Conservation (phyloP, 2,329 filamentous ascomycete species). For the Calonectria ilicicola region DNA sequence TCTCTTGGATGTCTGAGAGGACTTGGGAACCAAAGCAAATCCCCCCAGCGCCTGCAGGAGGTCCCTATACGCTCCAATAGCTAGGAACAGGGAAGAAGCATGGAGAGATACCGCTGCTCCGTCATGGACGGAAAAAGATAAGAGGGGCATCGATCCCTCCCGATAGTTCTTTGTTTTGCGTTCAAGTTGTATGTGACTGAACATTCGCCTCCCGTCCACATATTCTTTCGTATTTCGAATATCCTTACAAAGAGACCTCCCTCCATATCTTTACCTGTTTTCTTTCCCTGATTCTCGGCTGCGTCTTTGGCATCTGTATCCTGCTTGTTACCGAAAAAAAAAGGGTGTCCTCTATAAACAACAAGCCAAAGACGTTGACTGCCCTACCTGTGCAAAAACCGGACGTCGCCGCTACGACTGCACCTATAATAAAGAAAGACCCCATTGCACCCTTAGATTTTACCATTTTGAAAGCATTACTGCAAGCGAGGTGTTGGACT, state of each 20-base stretch:
- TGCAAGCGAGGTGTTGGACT: neutral
- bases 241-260: neutral
- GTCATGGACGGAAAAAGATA: neutral
- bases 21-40: slow-evolving; percentile 24
- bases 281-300: neutral
- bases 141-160: neutral
- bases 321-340: neutral
- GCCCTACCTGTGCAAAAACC: neutral
- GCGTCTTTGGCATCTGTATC: neutral
- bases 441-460: neutral
- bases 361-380: neutral
- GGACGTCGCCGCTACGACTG: neutral
- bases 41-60: slow-evolving; percentile 3
- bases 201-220: neutral
- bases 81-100: neutral
- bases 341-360: neutral
- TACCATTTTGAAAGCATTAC: neutral
- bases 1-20: slow-evolving; percentile 30
- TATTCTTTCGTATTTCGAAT: neutral
- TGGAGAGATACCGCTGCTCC: neutral
- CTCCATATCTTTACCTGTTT: neutral
- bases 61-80: neutral
- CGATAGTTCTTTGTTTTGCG: neutral
- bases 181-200: neutral
- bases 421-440: neutral